phyloP scores from a whole-genome alignment of 2,329 filamentous ascomycete genomes.

The Ceratocystiopsis minuta region DNA sequence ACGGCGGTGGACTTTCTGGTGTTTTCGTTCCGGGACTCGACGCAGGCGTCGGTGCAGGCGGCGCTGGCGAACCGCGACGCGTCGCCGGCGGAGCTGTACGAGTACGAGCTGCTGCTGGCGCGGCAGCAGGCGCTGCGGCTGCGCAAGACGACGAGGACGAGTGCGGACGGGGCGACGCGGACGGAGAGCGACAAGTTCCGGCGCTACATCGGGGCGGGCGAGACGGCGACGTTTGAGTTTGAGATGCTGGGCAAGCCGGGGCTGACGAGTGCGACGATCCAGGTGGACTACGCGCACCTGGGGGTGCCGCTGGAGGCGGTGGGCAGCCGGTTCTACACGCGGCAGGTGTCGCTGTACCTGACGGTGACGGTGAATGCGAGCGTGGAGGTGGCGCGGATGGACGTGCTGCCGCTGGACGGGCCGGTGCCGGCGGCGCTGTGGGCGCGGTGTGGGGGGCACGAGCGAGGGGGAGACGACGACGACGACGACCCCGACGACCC shows the following conservation, averaged over 20 bases:
- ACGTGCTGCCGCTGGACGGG: conserved; percentile 56
- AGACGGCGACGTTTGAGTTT: conserved; percentile 56
- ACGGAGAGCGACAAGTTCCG: background rate
- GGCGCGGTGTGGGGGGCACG: conserved; percentile 15
- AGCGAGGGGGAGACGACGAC: conserved; percentile 17
- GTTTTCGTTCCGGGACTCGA: conserved; percentile 81
- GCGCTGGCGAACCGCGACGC: conserved; percentile 62
- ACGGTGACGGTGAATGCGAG: conserved; percentile 85
- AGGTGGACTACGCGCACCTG: conserved; percentile 76
- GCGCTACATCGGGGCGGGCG: conserved; percentile 47
- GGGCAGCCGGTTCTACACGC: conserved; percentile 60
- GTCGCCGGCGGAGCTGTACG: conserved; percentile 62
- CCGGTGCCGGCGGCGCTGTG: conserved; percentile 46
- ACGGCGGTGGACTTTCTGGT: conserved; percentile 69
- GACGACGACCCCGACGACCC: conserved; percentile 11
- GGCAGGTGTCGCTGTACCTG: conserved; percentile 63
- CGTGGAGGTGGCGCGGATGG: conserved; percentile 63
- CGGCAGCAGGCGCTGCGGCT: conserved; percentile 51
- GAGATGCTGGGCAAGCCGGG: conserved; percentile 78
- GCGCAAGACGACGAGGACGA: conserved; percentile 6
- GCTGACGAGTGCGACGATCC: conserved; percentile 58
- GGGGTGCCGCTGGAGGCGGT: conserved; percentile 52
- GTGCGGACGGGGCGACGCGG: background rate
- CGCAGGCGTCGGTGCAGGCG: conserved; percentile 56
- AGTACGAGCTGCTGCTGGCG: conserved; percentile 64